Base-by-base conservation (phyloP, 1,139 yeast genomes). In the Komagataea norvegica region DNA sequence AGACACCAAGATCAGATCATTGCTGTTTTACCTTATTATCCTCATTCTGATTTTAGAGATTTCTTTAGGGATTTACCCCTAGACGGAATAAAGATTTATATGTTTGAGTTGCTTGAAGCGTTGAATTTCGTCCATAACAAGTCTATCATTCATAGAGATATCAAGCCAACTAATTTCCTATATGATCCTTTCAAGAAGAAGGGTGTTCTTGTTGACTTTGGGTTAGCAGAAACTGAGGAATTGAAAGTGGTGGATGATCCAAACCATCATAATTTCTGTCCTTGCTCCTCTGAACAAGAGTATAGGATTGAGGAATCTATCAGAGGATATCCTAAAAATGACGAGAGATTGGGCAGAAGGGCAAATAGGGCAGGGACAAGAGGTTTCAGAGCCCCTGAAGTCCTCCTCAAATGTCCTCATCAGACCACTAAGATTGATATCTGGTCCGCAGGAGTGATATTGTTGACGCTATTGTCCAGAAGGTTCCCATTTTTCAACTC, bases 341-440 rank as follows among this genome's bases (percentile, higher is more conserved):
- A 86, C 59, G 77, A 77, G 42, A 67, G 97, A 45, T 87, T 95
- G 2, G 88, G 94, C 2, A 73, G 95, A 54, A 71, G 98, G 43
- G 97, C 97, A 2, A 91, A 91, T 55, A 77, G 99, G 52, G 98
- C 98, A 1, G 99, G 99, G 3, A 83, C 93, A 0, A 85, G 89
- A 22, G 88, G 91, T 0, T 83, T 83, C 50, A 88, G 84, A 25
- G 93, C 93, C 0, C 91, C 93, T 0, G 93, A 83, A 55, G 81
- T 83, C 11, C 57, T 83, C 35, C 64, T 59, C 31, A 52, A 49
- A 64, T 57, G 64, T 13, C 70, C 75, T 41, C 62, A 80, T 23
- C 76, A 77, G 42, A 81, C 83, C 44, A 71, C 82, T 22, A 79
- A 83, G 29, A 88, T 79, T 17, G 93, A 83, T 58, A 60, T 82